These are phyloP conservation scores for Dictyostelium gargantuum DNA, from an alignment of 208 protist genomes.

Conservation along the genomic window DNA sequence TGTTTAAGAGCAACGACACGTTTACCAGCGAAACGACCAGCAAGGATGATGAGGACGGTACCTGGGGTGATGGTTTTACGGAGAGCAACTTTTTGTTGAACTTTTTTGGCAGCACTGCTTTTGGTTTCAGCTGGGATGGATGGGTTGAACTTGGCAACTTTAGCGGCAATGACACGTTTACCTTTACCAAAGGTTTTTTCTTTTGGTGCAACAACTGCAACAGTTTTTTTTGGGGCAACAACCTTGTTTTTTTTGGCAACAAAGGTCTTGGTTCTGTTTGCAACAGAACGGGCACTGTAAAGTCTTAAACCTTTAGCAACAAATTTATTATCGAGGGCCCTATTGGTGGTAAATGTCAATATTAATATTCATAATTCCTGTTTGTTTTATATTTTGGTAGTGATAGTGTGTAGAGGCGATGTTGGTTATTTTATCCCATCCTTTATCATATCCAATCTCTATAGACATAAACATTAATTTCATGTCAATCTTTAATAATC, in stretches of 20 bases:
- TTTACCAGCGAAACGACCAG: constrained; percentile 95
- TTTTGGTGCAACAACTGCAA: neutral
- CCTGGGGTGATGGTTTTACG: constrained; percentile 88
- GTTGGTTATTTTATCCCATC: too few species aligned
- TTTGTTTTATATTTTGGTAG: too few species aligned
- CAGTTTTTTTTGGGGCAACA: neutral
- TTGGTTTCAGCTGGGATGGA: neutral
- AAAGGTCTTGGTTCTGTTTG: constrained; percentile 27
- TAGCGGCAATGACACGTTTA: neutral
- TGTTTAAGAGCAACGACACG: constrained; percentile 98
- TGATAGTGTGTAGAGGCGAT: too few species aligned
- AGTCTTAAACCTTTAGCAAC: constrained; percentile 22
- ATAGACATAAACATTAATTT: too few species aligned
- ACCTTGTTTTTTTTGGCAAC: constrained; percentile 53
- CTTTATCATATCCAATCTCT: too few species aligned
- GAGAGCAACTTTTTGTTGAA: constrained; percentile 60
- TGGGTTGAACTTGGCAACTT: neutral
- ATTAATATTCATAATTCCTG: too few species aligned
- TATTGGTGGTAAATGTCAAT: too few species aligned
- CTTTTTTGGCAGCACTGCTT: neutral
- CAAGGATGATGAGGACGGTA: constrained; percentile 95
- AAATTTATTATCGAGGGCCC: neutral
- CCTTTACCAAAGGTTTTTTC: constrained; percentile 33
- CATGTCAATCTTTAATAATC: too few species aligned
- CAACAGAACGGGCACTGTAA: neutral